These are phyloP conservation scores for Cryptosporidium tyzzeri DNA, from an alignment of 169 alveolate genomes.

Conservation along the genomic window DNA sequence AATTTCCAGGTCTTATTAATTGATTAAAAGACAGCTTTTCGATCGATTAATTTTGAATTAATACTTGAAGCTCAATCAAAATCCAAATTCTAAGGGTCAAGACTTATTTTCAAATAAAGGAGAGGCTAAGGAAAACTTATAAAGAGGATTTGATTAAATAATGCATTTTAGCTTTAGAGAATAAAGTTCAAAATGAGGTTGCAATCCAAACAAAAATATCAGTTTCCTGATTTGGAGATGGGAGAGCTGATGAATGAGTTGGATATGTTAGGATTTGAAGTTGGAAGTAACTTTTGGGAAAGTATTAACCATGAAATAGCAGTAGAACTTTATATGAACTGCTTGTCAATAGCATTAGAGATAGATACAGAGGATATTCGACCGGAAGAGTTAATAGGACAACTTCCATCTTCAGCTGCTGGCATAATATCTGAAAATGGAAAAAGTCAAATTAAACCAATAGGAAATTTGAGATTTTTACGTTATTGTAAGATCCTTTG, in stretches of 20 bases:
- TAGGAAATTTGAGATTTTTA: constrained; percentile 68
- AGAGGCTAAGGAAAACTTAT: neutral
- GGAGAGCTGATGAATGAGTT: constrained; percentile 62
- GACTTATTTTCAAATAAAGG: neutral
- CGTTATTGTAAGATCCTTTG: constrained; percentile 65
- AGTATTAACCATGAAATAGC: constrained; percentile 61
- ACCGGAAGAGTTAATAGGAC: constrained; percentile 65
- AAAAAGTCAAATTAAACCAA: constrained; percentile 57
- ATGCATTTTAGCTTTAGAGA: neutral
- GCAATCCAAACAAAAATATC: constrained; percentile 37
- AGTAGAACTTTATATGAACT: constrained; percentile 56
- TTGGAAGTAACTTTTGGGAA: constrained; percentile 67
- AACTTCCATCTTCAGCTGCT: constrained; percentile 46
- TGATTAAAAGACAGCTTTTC: neutral
- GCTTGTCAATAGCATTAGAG: constrained; percentile 68
- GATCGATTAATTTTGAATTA: neutral
- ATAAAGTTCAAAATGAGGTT: constrained; percentile 4
- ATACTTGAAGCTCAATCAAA: too few relatives aligned
- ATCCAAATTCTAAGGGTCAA: neutral
- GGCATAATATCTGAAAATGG: constrained; percentile 67
- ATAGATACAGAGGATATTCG: constrained; percentile 69
- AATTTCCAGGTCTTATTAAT: too few relatives aligned
- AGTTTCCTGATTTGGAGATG: constrained; percentile 69
- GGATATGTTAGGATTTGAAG: constrained; percentile 72
- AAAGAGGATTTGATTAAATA: too few relatives aligned